Evolutionary conservation across 2,329 filamentous ascomycete genomes (phyloP).

Genomic region (Phyllosticta citribraziliensis): DNA sequence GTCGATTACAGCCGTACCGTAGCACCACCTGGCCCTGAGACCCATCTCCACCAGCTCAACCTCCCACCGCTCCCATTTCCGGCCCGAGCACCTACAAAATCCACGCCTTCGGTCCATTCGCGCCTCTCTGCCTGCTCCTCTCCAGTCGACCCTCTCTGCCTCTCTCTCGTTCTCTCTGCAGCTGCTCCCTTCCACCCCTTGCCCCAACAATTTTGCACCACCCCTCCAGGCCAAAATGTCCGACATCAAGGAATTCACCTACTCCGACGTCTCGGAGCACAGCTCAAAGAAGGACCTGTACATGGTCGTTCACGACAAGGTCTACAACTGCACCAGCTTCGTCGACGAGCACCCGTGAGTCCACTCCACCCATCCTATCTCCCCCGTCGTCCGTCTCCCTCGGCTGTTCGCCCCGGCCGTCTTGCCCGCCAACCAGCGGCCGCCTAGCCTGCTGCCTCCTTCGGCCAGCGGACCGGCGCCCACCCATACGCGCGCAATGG

Average conservation of each 20-base stretch:
- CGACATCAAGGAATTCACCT: constrained; percentile 29
- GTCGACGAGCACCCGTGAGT: constrained; percentile 91
- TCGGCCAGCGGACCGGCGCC: background rate
- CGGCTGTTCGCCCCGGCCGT: background rate
- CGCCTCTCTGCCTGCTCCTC: background rate
- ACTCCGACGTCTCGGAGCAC: constrained; percentile 32
- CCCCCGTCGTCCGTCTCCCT: background rate
- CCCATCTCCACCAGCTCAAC: constrained; percentile 3
- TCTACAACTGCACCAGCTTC: constrained; percentile 85
- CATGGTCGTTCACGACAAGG: constrained; percentile 89
- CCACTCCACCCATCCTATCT: background rate
- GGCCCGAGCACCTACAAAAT: constrained; percentile 2
- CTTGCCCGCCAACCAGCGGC: background rate
- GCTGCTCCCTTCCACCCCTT: background rate
- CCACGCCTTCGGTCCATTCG: constrained; percentile 3
- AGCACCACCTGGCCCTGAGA: constrained; percentile 8
- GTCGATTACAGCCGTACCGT: constrained; percentile 5
- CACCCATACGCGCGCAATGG: background rate
- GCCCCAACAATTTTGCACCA: background rate
- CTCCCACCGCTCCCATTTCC: constrained; percentile 5
- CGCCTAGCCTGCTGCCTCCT: background rate
- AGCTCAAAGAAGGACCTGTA: constrained; percentile 77
- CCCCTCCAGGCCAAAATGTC: constrained; percentile 17
- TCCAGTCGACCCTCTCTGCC: background rate
- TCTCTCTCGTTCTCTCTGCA: background rate